Base-by-base conservation (phyloP, 2,329 filamentous ascomycete genomes). In the Cucurbitaria berberidis region DNA sequence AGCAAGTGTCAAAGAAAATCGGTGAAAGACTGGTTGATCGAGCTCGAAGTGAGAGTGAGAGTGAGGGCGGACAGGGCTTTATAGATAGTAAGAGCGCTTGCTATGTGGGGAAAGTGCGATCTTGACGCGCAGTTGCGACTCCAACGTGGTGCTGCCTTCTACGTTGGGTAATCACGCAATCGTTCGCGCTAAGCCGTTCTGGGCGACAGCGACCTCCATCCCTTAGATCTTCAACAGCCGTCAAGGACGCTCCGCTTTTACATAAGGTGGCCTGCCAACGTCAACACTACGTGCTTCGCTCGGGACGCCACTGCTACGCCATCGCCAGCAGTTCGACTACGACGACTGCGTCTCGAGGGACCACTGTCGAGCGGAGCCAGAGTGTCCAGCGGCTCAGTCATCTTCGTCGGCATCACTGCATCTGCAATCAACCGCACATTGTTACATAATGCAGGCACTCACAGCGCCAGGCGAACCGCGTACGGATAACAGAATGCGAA, bases 51-150 rank as follows among this genome's bases (percentile, higher is more conserved):
- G 30, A 49, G 48, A 42, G 51, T 53, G 30, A 49, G 48, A 38
- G 50, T 53, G 57, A 57, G 54, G 41, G 51, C 51, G 32, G 30
- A 29, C 13, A n/a, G 24, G 22, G 35, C 42, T 61, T 61, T 64
- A 64, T 64, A 63, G 43, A 48, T 47, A 45, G 27, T 29, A 11
- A 41, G 51, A 55, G 48, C 32, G 24, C 47, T 50, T 51, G 55
- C n/a, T 45, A 57, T 63, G 60, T 65, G 64, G 64, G 60, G 62
- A 60, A 63, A 42, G 24, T 51, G 48, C 53, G 45, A 26, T 39
- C 36, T 51, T 50, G 45, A 39, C 45, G 34, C 54, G 34, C 54
- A 34, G 22, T 46, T 52, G 39, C 45, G 48, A 53, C 45, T 6
- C 29, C 29, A 48, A 34, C 45, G 45, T 43, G 46, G 43, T 55